These are phyloP conservation scores for Podosphaera aphanis DNA, from an alignment of 2,329 filamentous ascomycete species.

Conservation along the genomic window DNA sequence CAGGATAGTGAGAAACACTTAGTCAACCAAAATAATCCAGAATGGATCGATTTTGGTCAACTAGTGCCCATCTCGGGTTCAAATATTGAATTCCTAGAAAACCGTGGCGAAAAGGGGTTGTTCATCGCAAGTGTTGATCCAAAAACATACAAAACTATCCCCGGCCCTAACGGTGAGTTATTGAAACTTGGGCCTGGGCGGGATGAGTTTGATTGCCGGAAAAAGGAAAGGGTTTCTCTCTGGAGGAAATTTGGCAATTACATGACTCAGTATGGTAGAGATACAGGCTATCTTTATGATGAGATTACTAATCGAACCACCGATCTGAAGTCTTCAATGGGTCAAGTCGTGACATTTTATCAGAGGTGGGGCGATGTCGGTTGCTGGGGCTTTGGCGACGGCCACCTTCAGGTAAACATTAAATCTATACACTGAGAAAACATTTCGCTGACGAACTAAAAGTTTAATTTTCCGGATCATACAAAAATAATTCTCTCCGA, in stretches of 20 bases:
- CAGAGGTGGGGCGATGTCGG: conserved; percentile 62
- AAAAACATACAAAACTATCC: conserved; percentile 31
- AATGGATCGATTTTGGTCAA: conserved; percentile 33
- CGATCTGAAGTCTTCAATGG: conserved; percentile 8
- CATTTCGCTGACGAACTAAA: conserved; percentile 6
- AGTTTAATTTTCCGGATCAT: conserved; percentile 77
- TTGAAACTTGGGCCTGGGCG: conserved; percentile 37
- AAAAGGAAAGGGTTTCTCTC: conserved; percentile 39
- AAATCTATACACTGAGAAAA: background rate
- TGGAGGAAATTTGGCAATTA: conserved; percentile 58
- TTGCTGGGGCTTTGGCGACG: conserved; percentile 61
- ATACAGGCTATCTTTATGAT: conserved; percentile 32
- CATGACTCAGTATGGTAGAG: conserved; percentile 50
- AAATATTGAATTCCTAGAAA: conserved; percentile 49
- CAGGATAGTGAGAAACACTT: conserved; percentile 49
- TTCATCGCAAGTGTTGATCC: conserved; percentile 39
- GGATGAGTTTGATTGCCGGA: conserved; percentile 40
- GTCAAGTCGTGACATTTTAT: conserved; percentile 53
- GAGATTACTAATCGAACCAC: conserved; percentile 18
- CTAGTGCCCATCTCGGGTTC: conserved; percentile 39
- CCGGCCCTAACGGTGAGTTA: conserved; percentile 34
- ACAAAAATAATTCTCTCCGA: conserved; percentile 62
- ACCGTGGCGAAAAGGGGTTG: conserved; percentile 40
- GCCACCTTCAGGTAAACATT: conserved; percentile 42
- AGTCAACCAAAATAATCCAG: conserved; percentile 31